Percentiles rank a stretch among this genome's conserved stretches.
Evolutionary conservation across 352 stramenopile genomes (phyloP).

Genomic region (Phytophthora meadii): DNA sequence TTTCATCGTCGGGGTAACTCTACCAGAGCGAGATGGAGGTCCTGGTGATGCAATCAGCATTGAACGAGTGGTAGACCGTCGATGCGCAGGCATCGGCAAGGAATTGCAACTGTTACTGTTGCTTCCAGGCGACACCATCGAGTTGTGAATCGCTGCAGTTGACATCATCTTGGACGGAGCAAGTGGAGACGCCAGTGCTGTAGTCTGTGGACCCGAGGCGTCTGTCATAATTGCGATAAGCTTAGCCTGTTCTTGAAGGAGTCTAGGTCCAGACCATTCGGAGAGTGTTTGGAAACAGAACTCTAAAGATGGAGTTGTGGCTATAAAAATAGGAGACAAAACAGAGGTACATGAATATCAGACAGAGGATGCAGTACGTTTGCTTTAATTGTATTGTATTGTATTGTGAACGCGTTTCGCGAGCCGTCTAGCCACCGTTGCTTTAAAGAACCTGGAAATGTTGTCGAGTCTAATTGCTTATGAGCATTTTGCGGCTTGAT

Average conservation of each 20-base stretch:
- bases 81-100: slow-evolving; percentile 18
- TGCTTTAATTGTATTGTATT: too few relatives aligned
- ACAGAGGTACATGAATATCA: too few relatives aligned
- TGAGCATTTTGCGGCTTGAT: background rate
- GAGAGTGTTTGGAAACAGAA: too few relatives aligned
- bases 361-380: too few relatives aligned
- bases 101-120: slow-evolving; percentile 20
- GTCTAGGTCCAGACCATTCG: too few relatives aligned
- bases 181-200: slow-evolving; percentile 5
- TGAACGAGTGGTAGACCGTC: slow-evolving; percentile 34
- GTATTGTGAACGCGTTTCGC: too few relatives aligned
- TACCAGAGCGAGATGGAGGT: slow-evolving; percentile 20
- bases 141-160: slow-evolving; percentile 15
- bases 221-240: slow-evolving; percentile 11
- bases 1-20: slow-evolving; percentile 31
- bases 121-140: slow-evolving; percentile 1
- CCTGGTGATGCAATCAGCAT: slow-evolving; percentile 35
- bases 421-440: too few relatives aligned
- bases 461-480: too few relatives aligned
- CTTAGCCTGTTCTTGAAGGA: too few relatives aligned
- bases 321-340: slow-evolving; percentile 12
- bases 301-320: background rate
- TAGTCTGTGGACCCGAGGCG: background rate
- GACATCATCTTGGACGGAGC: slow-evolving; percentile 21
- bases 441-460: too few relatives aligned